phyloP scores from a whole-genome alignment of 352 stramenopile species.

The Phytophthora vignae region DNA sequence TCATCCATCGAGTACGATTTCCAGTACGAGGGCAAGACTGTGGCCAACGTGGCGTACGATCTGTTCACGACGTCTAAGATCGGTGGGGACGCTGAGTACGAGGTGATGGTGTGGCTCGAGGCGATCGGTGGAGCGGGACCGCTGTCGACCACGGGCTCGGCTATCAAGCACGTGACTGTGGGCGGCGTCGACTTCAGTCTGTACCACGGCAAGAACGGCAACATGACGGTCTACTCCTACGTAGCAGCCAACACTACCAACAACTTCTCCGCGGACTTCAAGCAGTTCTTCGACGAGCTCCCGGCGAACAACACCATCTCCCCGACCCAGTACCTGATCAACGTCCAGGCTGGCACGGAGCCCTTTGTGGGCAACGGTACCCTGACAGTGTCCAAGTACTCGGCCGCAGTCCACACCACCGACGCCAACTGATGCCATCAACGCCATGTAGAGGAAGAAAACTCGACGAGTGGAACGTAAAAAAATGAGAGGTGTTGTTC shows the following conservation, averaged over 20 bases:
- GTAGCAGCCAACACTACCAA: slow-evolving; percentile 35
- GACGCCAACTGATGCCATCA: background rate
- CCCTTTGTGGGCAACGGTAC: slow-evolving; percentile 31
- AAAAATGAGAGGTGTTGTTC: no score
- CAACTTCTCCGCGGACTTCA: slow-evolving; percentile 44
- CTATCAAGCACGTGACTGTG: slow-evolving; percentile 13
- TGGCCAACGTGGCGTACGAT: slow-evolving; percentile 40
- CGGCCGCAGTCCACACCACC: slow-evolving; percentile 17
- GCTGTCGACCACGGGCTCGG: slow-evolving; percentile 4
- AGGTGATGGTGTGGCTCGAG: slow-evolving; percentile 51
- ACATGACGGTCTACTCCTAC: slow-evolving; percentile 47
- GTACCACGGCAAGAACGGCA: slow-evolving; percentile 46
- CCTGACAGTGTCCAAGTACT: slow-evolving; percentile 34
- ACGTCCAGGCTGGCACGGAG: slow-evolving; percentile 32
- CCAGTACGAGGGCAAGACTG: slow-evolving; percentile 40
- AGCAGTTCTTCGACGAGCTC: slow-evolving; percentile 32
- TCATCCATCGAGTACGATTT: slow-evolving; percentile 41
- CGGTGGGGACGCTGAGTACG: slow-evolving; percentile 35
- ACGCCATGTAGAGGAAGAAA: no score
- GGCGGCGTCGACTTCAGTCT: slow-evolving; percentile 39
- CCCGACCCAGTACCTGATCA: slow-evolving; percentile 27
- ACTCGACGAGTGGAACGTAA: no score
- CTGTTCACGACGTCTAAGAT: slow-evolving; percentile 48
- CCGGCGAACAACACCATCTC: slow-evolving; percentile 14
- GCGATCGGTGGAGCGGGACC: slow-evolving; percentile 38